Evolutionary conservation across 306 rosid species (phyloP), one percentile per base, ranked within the genome.

Genomic region (Rosa chinensis): DNA sequence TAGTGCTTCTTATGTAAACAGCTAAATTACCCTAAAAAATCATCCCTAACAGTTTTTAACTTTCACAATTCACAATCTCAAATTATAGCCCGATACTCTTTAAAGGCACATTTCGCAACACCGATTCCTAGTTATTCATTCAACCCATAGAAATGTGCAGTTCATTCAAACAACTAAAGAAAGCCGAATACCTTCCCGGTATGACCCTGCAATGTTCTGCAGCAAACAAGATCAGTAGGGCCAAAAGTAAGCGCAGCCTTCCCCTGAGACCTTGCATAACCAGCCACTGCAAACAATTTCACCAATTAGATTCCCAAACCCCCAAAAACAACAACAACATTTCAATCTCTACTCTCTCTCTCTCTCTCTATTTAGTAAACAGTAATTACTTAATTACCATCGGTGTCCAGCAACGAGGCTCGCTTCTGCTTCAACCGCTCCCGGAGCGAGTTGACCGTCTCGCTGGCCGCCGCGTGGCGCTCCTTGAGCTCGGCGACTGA

Each of bases 201-300:
- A 48, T 92, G 99, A 43, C 99, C 99, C 69, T 89, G 99, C 62
- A 95, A 85, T 14, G 97, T 95, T 87, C 97, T 90, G 76, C 97
- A 92, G 86, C 99, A 95, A 13, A 95, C 92, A n/a, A 95, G 91
- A 92, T 95, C 99, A 80, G 97, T 88, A 10, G 99, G 93, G 70
- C 97, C 99, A 64, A 92, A 95, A 75, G 85, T 88, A 35, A 92
- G 88, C 10, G 93, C 89, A 50, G 86, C 79, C 89, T 85, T 88
- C 58, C 92, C 97, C 83, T 88, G 95, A 72, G 94, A 85, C 86
- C 77, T 89, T 8, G 92, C 89, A 84, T 89, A 91, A 0, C 84
- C 90, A 70, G 97, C 86, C 74, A 95, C 99, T 95, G 72, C 68
- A 83, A 32, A 56, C 70, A 82, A 56, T 25, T 14, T 61, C 71